Evolutionary conservation across 441 rosid species (phyloP).

Genomic region (Populus trichocarpa): DNA sequence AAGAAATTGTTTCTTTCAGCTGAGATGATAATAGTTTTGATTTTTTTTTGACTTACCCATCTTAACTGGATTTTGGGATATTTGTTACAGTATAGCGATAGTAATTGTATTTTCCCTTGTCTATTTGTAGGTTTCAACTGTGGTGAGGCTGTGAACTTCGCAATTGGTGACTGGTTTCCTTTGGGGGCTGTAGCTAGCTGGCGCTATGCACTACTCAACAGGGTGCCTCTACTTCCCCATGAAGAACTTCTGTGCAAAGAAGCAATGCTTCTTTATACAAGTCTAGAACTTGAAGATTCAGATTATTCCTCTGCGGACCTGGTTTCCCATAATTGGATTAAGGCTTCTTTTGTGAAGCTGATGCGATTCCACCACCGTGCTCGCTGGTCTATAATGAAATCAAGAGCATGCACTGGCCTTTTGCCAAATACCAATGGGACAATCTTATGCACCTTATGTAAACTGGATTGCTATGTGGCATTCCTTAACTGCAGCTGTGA

Average conservation of each 20-base stretch:
- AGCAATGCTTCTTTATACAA: constrained; percentile 68
- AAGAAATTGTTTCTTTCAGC: constrained; percentile 17
- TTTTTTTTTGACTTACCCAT: neutral
- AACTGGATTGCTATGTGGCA: constrained; percentile 91
- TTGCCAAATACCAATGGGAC: constrained; percentile 56
- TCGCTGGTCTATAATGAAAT: constrained; percentile 77
- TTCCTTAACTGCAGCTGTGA: constrained; percentile 73
- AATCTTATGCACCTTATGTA: constrained; percentile 80
- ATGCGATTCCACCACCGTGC: constrained; percentile 83
- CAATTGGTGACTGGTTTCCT: constrained; percentile 96
- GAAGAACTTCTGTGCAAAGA: constrained; percentile 97
- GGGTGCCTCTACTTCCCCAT: constrained; percentile 93
- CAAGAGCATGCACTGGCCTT: constrained; percentile 55
- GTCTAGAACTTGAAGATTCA: constrained; percentile 53
- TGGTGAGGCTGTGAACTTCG: constrained; percentile 99
- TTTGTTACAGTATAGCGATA: neutral
- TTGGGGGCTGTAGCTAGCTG: constrained; percentile 89
- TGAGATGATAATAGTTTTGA: neutral
- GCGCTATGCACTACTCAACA: constrained; percentile 87
- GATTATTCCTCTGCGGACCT: constrained; percentile 53
- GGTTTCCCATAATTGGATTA: constrained; percentile 51
- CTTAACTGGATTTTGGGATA: neutral
- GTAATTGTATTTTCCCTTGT: neutral
- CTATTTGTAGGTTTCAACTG: constrained; percentile 80
- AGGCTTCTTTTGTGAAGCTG: constrained; percentile 77